Base-by-base conservation (phyloP, 192 early-diverging fungal genomes). In the Phlyctochytrium planicorne region DNA sequence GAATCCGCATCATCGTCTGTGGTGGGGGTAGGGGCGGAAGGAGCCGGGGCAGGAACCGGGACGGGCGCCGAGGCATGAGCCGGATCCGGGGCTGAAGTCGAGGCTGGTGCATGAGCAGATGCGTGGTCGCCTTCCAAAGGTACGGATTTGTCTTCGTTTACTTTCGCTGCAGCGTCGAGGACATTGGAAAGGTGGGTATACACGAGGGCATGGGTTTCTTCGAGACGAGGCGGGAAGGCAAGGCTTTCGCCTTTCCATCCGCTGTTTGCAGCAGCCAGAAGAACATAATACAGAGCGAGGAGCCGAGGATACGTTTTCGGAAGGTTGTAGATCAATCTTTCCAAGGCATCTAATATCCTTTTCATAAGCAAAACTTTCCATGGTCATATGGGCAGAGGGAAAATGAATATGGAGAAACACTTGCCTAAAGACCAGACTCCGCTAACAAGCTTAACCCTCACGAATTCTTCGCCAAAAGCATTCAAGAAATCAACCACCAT, bases 401-500 rank as follows among this genome's bases (percentile, higher is more conserved):
- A 16, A 23, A 36, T 62, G 34, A 34, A 34, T 34, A 32, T 29
- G 0, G 0, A 62, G 35, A 34, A 34, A 34, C 16, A 34, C 68
- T 4, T 33, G 62, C 68, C 68, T 16, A 69, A 34, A 14, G 68
- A 14, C 40, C 40, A 32, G 3, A 69, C 6, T 17, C 10, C 29
- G 12, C 47, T 17, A 2, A 34, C 47, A 47, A 17, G 47, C 1
- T 69, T 24, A n/a, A 69, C 29, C 20, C 33, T 34, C 3, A 69
- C 34, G 35, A 69, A 32, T 12, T 63, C 68, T 6, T 10, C 10
- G 4, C 68, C 68, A 63, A 69, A 69, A 27, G 50, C 68, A 10
- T 50, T 14, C 1, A 69, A 20, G 29, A 69, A 63, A 33, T 69
- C 68, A 0, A 69, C 68, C 10, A 69, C 68, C n/a, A 60, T 25